Evolutionary conservation across 306 rosid genomes (phyloP), one percentile per base, ranked within the genome.

Genomic region (Gynostemma pentaphyllum): DNA sequence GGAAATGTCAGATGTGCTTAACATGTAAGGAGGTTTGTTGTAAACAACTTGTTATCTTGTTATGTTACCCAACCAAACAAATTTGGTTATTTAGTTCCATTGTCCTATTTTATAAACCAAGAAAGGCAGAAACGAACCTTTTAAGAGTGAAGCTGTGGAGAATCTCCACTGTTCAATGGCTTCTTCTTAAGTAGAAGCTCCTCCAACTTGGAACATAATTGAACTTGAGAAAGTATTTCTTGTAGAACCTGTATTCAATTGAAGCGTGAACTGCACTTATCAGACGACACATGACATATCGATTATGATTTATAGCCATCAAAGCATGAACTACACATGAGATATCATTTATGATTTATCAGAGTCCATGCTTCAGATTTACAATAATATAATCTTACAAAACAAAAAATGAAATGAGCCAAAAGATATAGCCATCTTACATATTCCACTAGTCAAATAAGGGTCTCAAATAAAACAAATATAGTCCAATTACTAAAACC

Each of bases 171-270:
- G 59, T 74, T 77, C 32, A 78, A 80, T 41, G 74, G 60, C 82
- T 85, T 90, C 87, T 85, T 83, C 78, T 74, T 79, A 39, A 85
- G 77, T 46, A 90, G 78, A 66, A 87, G 83, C 41, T 73, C 84
- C 84, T 87, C 96, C 74, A 90, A 75, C 72, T 76, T 77, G 27
- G 80, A 81, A 63, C 75, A 87, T 23, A 74, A 63, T 62, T 75
- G 78, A 80, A 87, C 61, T 72, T 78, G 81, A 5, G 70, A 70
- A 22, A 81, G 69, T 36, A 83, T 87, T 53, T 82, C 85, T 50
- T 78, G 72, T 69, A 78, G 72, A 70, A 68, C 79, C 97, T 90
- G 91, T 63, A 73, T n/a, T n/a, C n/a, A n/a, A n/a, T n/a, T n/a
- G n/a, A n/a, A n/a, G n/a, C n/a, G n/a, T n/a, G n/a, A n/a, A n/a